These are phyloP conservation scores for Leccinum variicolor DNA, from an alignment of 768 basidiomycete species.

Conservation along the genomic window DNA sequence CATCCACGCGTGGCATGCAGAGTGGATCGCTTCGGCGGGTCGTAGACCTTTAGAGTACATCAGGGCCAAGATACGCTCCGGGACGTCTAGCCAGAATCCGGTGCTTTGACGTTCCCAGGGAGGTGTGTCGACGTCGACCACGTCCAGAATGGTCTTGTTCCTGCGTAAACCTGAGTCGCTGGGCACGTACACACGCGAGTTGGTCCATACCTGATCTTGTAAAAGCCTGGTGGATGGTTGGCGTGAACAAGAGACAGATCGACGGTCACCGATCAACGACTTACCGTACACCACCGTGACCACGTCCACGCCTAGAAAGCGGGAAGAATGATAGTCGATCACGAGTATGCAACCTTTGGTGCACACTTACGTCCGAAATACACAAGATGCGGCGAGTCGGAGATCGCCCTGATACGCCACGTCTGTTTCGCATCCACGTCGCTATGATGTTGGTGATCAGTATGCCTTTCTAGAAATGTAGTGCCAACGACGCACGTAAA, in stretches of 20 bases:
- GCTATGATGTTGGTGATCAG: constrained; percentile 34
- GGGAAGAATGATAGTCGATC: neutral
- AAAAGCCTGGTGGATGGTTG: constrained; percentile 53
- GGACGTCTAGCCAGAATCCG: constrained; percentile 81
- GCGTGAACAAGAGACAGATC: neutral
- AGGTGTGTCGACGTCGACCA: constrained; percentile 73
- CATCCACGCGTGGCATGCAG: constrained; percentile 80
- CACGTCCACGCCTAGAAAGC: constrained; percentile 52
- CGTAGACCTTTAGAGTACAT: constrained; percentile 55
- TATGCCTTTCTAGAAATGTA: neutral
- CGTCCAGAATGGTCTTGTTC: constrained; percentile 64
- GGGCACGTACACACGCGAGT: neutral
- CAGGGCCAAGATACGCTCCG: constrained; percentile 47
- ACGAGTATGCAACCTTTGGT: neutral
- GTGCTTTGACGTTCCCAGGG: constrained; percentile 71
- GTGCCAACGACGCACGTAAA: constrained; percentile 53
- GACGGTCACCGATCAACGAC: constrained; percentile 15
- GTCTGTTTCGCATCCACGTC: constrained; percentile 78
- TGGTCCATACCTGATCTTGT: constrained; percentile 61
- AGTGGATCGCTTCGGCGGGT: constrained; percentile 78
- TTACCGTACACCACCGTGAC: constrained; percentile 72
- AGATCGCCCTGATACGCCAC: constrained; percentile 65
- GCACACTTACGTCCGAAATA: constrained; percentile 68
- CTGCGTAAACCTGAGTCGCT: constrained; percentile 31
- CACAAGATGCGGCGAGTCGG: constrained; percentile 49